Conservation (phyloP, 2,329 filamentous ascomycete species). For the Phyllosticta citribraziliensis region DNA sequence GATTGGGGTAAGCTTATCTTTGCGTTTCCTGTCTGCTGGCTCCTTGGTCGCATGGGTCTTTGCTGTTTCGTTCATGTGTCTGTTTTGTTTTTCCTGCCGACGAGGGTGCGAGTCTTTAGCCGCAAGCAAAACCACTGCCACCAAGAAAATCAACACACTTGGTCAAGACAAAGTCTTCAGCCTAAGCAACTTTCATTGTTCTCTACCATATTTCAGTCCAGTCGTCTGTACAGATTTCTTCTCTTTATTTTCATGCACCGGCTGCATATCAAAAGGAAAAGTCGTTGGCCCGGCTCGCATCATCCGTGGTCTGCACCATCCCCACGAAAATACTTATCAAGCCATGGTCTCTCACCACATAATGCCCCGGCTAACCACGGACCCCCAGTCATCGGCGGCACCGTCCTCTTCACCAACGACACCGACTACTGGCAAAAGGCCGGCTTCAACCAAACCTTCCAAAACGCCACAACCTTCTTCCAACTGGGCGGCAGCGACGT, state of each 20-base stretch:
- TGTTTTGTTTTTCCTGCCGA: background rate
- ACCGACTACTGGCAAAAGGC: conserved; percentile 60
- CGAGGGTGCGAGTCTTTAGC: background rate
- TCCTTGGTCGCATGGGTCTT: background rate
- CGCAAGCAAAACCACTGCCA: background rate
- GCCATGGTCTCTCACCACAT: background rate
- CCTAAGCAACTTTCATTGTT: too few species aligned
- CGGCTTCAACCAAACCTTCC: conserved; percentile 54
- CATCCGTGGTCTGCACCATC: background rate
- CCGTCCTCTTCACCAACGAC: conserved; percentile 54
- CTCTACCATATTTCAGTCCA: too few species aligned
- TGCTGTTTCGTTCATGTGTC: background rate
- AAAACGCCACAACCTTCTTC: conserved; percentile 59
- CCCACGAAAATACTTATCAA: background rate
- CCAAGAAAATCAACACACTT: background rate
- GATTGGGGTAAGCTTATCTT: conserved; percentile 43
- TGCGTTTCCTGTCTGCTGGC: background rate
- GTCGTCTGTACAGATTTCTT: too few species aligned
- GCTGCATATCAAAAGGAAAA: too few species aligned
- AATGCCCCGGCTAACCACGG: background rate
- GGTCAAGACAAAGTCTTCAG: too few species aligned
- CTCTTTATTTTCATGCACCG: too few species aligned
- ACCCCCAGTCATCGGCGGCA: conserved; percentile 45
- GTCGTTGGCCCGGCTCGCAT: background rate
- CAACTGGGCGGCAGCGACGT: conserved; percentile 56